phyloP scores from a whole-genome alignment of 1,139 yeast genomes.

The Hansenula sp. region DNA sequence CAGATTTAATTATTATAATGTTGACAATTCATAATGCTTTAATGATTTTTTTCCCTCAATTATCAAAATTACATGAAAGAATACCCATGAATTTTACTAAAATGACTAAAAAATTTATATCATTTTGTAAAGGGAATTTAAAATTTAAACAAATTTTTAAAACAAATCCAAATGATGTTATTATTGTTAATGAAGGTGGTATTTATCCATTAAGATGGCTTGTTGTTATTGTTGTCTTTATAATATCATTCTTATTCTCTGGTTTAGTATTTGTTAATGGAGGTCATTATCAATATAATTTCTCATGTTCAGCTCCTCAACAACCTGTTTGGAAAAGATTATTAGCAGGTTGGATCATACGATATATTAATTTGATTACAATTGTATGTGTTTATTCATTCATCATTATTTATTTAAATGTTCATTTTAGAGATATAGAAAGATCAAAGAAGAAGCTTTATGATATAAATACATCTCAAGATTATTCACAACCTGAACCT shows the following conservation, averaged over 20 bases:
- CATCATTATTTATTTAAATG: conserved; percentile 13
- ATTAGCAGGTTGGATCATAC: conserved; percentile 13
- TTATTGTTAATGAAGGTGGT: conserved; percentile 18
- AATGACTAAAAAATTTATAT: neutral
- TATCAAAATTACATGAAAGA: conserved; percentile 8
- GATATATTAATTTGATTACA: conserved; percentile 13
- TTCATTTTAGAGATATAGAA: conserved; percentile 8
- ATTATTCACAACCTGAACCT: no score
- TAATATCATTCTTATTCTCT: conserved; percentile 4
- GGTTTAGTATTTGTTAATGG: conserved; percentile 12
- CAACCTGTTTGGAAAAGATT: conserved; percentile 18
- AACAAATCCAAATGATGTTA: neutral
- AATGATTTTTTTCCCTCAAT: conserved; percentile 14
- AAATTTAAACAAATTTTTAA: conserved; percentile 4
- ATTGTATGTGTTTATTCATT: conserved; percentile 13
- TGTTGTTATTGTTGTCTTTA: neutral
- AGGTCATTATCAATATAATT: conserved; percentile 9
- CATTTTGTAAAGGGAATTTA: neutral
- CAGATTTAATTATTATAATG: conserved; percentile 13
- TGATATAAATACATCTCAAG: no score
- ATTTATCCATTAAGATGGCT: conserved; percentile 10
- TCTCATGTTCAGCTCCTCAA: conserved; percentile 13
- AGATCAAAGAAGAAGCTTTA: conserved; percentile 5
- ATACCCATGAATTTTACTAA: conserved; percentile 8
- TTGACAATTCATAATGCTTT: conserved; percentile 18